Conservation (phyloP, 164 flowering plant species). For the Saururus chinensis region DNA sequence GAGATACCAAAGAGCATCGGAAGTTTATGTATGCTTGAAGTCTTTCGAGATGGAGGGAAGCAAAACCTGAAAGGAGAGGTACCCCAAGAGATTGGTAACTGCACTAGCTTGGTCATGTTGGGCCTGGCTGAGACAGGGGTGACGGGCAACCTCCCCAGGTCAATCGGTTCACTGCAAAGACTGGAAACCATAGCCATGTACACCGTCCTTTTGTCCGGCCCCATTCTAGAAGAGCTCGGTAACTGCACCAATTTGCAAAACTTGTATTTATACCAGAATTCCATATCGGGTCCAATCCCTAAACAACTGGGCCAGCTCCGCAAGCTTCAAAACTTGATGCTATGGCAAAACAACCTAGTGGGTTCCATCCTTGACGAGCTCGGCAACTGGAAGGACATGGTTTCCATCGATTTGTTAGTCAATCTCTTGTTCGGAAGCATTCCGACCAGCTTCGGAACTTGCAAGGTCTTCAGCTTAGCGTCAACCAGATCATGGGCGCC, state of each 20-base stretch:
- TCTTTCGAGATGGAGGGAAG: conserved; percentile 82
- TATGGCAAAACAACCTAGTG: conserved; percentile 88
- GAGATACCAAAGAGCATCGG: conserved; percentile 73
- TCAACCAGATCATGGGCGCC: conserved; percentile 64
- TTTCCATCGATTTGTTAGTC: conserved; percentile 57
- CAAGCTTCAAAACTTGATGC: conserved; percentile 52
- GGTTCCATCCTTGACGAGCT: conserved; percentile 77
- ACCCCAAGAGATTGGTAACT: conserved; percentile 79
- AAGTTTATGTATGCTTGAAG: conserved; percentile 34
- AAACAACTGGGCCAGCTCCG: conserved; percentile 42
- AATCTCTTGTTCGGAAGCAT: conserved; percentile 68
- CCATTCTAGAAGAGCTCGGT: conserved; percentile 83
- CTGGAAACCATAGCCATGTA: conserved; percentile 78
- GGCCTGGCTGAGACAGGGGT: conserved; percentile 90
- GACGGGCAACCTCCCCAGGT: conserved; percentile 60
- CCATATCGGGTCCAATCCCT: conserved; percentile 74
- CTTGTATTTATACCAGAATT: conserved; percentile 78
- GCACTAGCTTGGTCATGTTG: conserved; percentile 49
- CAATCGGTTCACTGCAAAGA: conserved; percentile 59
- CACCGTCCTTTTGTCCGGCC: conserved; percentile 60
- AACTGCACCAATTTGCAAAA: conserved; percentile 71
- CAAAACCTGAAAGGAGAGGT: conserved; percentile 72
- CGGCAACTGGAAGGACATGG: conserved; percentile 58
- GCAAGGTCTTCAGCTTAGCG: conserved; percentile 69
- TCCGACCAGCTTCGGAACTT: conserved; percentile 61